Evolutionary conservation across 495 filamentous ascomycete genomes (phyloP).

Genomic region (Penicillium flavigenum): DNA sequence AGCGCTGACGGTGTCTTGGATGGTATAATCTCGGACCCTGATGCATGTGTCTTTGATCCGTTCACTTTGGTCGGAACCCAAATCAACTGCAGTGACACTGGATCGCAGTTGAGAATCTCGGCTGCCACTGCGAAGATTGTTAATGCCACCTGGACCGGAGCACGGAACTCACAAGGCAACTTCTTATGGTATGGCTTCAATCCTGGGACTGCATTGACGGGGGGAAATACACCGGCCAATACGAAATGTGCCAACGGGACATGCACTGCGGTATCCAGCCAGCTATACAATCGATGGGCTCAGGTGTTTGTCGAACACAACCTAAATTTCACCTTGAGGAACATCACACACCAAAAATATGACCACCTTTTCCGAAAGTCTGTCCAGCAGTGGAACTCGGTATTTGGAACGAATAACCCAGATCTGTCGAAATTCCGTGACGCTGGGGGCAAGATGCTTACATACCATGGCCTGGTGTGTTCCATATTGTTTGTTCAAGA

Average conservation of each 20-base stretch:
- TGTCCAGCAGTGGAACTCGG: not conserved
- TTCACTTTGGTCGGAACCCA: not conserved
- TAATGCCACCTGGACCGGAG: not conserved
- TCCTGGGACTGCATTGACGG: not conserved
- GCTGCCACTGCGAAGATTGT: not conserved
- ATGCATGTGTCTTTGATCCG: not conserved
- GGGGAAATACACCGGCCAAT: not conserved
- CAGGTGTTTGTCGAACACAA: not conserved
- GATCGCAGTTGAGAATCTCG: not conserved
- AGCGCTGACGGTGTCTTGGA: conserved; percentile 55
- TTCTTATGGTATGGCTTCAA: conserved; percentile 2
- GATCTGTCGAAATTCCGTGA: not conserved
- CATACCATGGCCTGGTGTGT: not conserved
- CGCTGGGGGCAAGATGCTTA: not conserved
- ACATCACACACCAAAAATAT: not conserved
- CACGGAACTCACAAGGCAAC: not conserved
- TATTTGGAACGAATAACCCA: conserved; percentile 1
- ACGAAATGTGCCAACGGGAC: not conserved
- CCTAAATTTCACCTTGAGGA: not conserved
- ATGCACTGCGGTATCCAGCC: not conserved
- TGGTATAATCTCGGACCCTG: conserved; percentile 55
- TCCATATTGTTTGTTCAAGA: not conserved
- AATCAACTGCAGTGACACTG: not conserved
- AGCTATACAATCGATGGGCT: not conserved
- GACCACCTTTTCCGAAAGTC: not conserved